Base-by-base conservation (phyloP, 106 monocot genomes). In the Phalaenopsis equestris region DNA sequence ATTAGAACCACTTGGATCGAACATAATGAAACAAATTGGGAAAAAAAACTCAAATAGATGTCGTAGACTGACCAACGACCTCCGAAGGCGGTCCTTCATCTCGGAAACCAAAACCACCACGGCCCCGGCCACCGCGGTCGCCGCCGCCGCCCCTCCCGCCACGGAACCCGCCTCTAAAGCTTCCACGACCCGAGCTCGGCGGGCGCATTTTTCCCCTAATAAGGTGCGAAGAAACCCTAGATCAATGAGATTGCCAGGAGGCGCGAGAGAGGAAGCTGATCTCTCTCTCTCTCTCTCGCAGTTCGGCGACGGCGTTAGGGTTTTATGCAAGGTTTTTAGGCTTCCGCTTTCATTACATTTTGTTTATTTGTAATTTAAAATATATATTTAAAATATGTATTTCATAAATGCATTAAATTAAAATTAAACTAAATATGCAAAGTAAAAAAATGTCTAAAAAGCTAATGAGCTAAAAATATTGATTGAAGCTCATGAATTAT, bases 21-120 rank as follows among this genome's bases (percentile, higher is more conserved):
- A 37, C n/a, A 30, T 6, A 55, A 12, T 30, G 12, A 64, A 65
- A 79, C 41, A 79, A 65, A 1, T 42, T 37, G 23, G 2, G 21
- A 1, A 77, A 61, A 56, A 41, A 41, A n/a, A n/a, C 0, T 38
- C 2, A 42, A 6, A 21, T 55, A 64, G 10, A 41, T 39, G 65
- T 18, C n/a, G 21, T 23, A 73, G 10, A 85, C 80, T n/a, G 10
- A 98, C 94, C 97, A 79, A 98, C 90, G 74, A 98, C 97, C 76
- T 98, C 92, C 11, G 90, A 52, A 1, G 97, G 97, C 45, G 92
- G 94, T 0, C 94, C 97, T 74, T 97, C 96, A 79, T 97, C 96
- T 21, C 93, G 88, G 82, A 79, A 97, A 6, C 93, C 93, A 56
- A 89, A 84, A n/a, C 95, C 81, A 38, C 94, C 80, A 2, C 95